Base-by-base conservation (phyloP, 495 filamentous ascomycete genomes). In the Aspergillus carlsbadensis region DNA sequence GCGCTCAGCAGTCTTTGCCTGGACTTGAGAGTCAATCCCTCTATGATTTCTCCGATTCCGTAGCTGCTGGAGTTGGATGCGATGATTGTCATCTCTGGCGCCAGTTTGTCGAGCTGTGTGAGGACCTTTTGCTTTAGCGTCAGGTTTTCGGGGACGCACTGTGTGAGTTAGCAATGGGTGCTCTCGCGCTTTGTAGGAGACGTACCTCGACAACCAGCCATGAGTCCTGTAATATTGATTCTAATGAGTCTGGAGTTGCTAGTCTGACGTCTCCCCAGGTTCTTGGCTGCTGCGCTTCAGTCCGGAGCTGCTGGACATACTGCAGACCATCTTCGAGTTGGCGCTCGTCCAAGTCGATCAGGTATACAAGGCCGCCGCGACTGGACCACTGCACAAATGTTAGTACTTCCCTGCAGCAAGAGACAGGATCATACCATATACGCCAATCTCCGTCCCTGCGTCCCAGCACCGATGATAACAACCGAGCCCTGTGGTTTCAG, bases 31-130 rank as follows among this genome's bases (percentile, higher is more conserved):
- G 54, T 49, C 40, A 74, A 42, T 0, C 62, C 64, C n/a, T 68
- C 59, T 0, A 69, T 60, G 34, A 75, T 69, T 48, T 75, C 71
- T 10, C 50, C 48, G 18, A 74, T 69, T 20, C 60, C 63, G 53
- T 67, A 73, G 53, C 71, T 74, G 53, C 72, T 75, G 0, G 72
- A 75, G 42, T 75, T 75, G 2, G 72, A 74, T 6, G 70, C 72
- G 33, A 75, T 70, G n/a, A 72, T 65, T 0, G 65, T 72, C 0
- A 57, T 29, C 3, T 53, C 37, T 17, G 57, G 52, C 6, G 72
- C 63, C 8, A 63, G 20, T 4, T 37, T 50, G 51, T 75, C 72
- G 20, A 75, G 62, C 55, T 72, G 55, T 6, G 51, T 33, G 15
- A 75, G 57, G 5, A 73, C 56, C 8, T 58, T 49, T 37, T 57